Conservation (phyloP, 116 monocot species). For the Iris pallida region DNA sequence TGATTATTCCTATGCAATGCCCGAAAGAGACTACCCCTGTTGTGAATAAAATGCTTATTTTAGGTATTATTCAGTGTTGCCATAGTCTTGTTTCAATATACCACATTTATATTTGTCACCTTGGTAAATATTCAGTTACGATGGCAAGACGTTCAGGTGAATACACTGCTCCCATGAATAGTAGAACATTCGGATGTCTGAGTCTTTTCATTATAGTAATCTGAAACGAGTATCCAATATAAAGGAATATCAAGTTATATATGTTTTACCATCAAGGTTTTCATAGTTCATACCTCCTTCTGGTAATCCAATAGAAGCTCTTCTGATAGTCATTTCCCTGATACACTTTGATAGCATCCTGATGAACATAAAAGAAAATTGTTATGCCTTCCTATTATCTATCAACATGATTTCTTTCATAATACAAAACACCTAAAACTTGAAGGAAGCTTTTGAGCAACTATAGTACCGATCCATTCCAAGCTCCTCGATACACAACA, state of each 20-base stretch:
- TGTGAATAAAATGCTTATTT: neutral
- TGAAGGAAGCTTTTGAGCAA: neutral
- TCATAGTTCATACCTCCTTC: constrained; percentile 16
- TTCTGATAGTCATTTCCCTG: constrained; percentile 22
- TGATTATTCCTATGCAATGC: constrained; percentile 36
- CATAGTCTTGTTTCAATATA: neutral
- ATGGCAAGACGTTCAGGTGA: constrained; percentile 39
- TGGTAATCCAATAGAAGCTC: constrained; percentile 19
- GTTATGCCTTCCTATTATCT: neutral
- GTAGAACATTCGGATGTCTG: constrained; percentile 54
- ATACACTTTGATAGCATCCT: constrained; percentile 40
- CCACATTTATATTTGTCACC: constrained; percentile 18
- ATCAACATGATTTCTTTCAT: too few relatives aligned
- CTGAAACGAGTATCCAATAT: constrained; percentile 16
- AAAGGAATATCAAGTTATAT: constrained; percentile 5
- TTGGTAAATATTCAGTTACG: constrained; percentile 48
- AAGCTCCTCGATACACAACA: constrained; percentile 31
- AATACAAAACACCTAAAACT: neutral
- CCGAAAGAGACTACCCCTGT: constrained; percentile 49
- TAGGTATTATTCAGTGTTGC: neutral
- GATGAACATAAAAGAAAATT: constrained; percentile 4
- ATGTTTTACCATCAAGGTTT: neutral
- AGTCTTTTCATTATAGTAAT: constrained; percentile 50
- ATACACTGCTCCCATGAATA: constrained; percentile 55
- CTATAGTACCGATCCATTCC: constrained; percentile 34